Evolutionary conservation across 345 rosid species (phyloP).

Genomic region (Hypericum androsaemum): DNA sequence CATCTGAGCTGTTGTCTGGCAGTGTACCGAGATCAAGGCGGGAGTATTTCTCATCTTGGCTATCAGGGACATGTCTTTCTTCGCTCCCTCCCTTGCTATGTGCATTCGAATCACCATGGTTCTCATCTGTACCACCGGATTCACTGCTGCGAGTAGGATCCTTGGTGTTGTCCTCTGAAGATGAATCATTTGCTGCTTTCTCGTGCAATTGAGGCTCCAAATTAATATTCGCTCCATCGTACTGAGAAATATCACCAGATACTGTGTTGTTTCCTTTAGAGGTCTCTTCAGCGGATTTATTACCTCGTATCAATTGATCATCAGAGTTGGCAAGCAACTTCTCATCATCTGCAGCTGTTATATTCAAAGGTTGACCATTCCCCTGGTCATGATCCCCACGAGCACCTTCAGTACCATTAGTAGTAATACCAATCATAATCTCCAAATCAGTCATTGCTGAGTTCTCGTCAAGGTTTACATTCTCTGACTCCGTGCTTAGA

Average conservation of each 20-base stretch:
- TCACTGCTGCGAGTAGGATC: neutral
- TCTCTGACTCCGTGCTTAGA: constrained; percentile 28
- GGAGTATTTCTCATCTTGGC: constrained; percentile 37
- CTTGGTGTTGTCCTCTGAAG: too few species aligned
- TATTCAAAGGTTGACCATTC: neutral
- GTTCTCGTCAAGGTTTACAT: constrained; percentile 27
- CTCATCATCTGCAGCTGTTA: constrained; percentile 16
- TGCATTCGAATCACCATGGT: too few species aligned
- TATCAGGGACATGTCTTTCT: constrained; percentile 24
- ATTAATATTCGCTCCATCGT: constrained; percentile 9
- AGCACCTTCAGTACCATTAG: constrained; percentile 10
- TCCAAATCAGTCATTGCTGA: constrained; percentile 14
- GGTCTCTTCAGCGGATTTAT: too few species aligned
- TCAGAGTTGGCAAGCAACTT: neutral
- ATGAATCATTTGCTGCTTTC: too few species aligned
- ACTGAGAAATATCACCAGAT: constrained; percentile 10
- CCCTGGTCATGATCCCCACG: constrained; percentile 12
- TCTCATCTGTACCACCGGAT: constrained; percentile 12
- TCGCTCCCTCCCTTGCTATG: neutral
- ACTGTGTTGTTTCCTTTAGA: neutral
- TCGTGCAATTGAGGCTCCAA: too few species aligned
- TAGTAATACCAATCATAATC: constrained; percentile 14
- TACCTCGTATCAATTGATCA: too few species aligned
- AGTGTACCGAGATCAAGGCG: constrained; percentile 40
- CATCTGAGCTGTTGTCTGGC: constrained; percentile 34